A percentile compares a stretch with the other conserved stretches of the same genome.
phyloP scores from a whole-genome alignment of 768 basidiomycete species.

The Saitozyma podzolica region DNA sequence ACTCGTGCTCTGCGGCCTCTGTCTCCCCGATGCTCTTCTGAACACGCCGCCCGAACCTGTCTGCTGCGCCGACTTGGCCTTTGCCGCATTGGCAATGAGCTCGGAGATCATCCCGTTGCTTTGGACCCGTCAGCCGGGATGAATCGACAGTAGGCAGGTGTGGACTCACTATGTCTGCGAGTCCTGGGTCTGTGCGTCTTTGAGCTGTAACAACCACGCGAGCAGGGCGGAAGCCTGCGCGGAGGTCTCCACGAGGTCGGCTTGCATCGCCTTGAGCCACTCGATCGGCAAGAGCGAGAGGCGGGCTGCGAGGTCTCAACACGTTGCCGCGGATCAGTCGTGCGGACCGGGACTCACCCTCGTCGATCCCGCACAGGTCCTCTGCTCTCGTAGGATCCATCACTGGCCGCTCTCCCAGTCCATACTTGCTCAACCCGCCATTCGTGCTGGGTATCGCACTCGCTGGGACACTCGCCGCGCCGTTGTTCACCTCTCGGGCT shows the following conservation, averaged over 20 bases:
- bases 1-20: slow-evolving; percentile 27
- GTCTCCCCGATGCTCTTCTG: slow-evolving; percentile 23
- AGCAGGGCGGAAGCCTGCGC: slow-evolving; percentile 72
- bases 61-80: slow-evolving; percentile 49
- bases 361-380: slow-evolving; percentile 65
- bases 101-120: slow-evolving; percentile 90
- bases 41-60: slow-evolving; percentile 43
- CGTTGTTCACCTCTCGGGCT: slow-evolving; percentile 52
- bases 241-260: slow-evolving; percentile 70
- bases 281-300: slow-evolving; percentile 70
- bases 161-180: slow-evolving; percentile 44
- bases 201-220: slow-evolving; percentile 75
- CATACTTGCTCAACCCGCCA: slow-evolving; percentile 41
- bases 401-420: slow-evolving; percentile 74
- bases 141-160: neutral
- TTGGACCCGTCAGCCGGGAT: slow-evolving; percentile 69
- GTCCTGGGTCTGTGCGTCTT: slow-evolving; percentile 48
- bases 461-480: slow-evolving; percentile 31
- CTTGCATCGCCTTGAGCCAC: slow-evolving; percentile 66
- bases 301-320: slow-evolving; percentile 58
- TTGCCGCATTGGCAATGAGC: slow-evolving; percentile 77
- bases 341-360: slow-evolving; percentile 58
- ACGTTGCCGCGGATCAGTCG: slow-evolving; percentile 1
- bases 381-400: slow-evolving; percentile 68
- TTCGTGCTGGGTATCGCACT: slow-evolving; percentile 5